Base-by-base conservation (phyloP, 1,284 basidiomycete genomes). In the Moniliophthora roreri region DNA sequence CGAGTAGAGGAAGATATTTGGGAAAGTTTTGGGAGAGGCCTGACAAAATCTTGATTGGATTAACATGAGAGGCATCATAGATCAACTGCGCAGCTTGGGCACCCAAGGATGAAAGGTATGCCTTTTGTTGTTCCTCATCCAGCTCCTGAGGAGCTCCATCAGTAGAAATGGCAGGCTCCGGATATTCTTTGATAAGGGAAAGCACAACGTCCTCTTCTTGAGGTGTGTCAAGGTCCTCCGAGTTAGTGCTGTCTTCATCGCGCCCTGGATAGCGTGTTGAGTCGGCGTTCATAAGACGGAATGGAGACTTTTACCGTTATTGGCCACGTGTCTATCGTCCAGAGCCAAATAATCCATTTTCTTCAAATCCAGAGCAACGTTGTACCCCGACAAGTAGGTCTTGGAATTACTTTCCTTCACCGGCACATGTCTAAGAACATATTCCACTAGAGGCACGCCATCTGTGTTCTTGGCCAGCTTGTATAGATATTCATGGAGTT, bases 311-410 rank as follows among this genome's bases (percentile, higher is more conserved):
- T n/a, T 53, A 63, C 62, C 60, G 49, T 61, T 56, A 44, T 60
- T 61, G 46, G 68, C 65, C 9, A 68, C 60, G 16, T 76, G 66
- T 46, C 95, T 76, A 66, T 98, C 95, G 65, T 98, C 95, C 2
- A 98, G 77, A 2, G 91, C 94, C 13, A 98, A 82, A 66, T 99
- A 99, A 67, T 99, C 96, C 74, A 87, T 98, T 72, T 96, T 98
- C 76, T 99, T 99, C 61, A 99, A 72, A 62, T 97, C 93, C 52
- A 99, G 77, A 24, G 90, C 80, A 6, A 95, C 94, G 3, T 95
- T 95, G 62, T 93, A 99, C 5, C 96, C 95, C 6, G 89, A 84
- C 4, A 98, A 72, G 57, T 81, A 80, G 52, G 44, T 18, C 69
- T 79, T 11, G 69, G 66, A 7, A 62, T 54, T 0, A 54, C 58